Evolutionary conservation across 2,329 filamentous ascomycete species (phyloP).

Genomic region (Hypoxylon sp.): DNA sequence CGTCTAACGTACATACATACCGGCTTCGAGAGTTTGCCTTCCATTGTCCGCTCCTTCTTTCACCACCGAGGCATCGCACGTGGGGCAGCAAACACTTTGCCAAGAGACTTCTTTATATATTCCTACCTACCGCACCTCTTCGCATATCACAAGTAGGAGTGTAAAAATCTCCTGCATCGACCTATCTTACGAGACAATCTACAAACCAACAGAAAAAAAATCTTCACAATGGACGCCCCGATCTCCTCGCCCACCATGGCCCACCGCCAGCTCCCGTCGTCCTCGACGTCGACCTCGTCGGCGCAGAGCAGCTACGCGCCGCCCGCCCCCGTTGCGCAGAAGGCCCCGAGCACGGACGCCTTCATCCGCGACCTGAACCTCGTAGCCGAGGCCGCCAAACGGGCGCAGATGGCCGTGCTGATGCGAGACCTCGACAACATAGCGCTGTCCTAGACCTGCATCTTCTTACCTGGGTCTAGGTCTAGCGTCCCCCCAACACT

Average conservation of each 20-base stretch:
- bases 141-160: constrained; percentile 1
- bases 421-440: constrained; percentile 86
- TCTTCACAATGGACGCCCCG: constrained; percentile 24
- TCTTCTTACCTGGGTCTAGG: background rate
- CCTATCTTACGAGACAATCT: background rate
- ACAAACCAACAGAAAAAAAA: constrained; percentile 9
- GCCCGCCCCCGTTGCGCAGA: constrained; percentile 43
- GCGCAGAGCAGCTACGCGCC: constrained; percentile 42
- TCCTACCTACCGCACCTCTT: constrained; percentile 4
- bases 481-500: background rate
- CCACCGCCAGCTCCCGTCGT: constrained; percentile 33
- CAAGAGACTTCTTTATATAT: constrained; percentile 4
- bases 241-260: constrained; percentile 30
- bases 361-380: constrained; percentile 87
- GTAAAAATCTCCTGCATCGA: constrained; percentile 10
- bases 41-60: constrained; percentile 5
- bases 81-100: constrained; percentile 16
- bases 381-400: constrained; percentile 91
- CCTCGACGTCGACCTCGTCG: constrained; percentile 23
- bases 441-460: constrained; percentile 60
- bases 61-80: constrained; percentile 18
- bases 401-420: constrained; percentile 89
- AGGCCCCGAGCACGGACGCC: constrained; percentile 57
- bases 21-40: constrained; percentile 8
- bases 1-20: background rate